phyloP scores from a whole-genome alignment of 176 grass and related monocot genomes.

The Juncus effusus region DNA sequence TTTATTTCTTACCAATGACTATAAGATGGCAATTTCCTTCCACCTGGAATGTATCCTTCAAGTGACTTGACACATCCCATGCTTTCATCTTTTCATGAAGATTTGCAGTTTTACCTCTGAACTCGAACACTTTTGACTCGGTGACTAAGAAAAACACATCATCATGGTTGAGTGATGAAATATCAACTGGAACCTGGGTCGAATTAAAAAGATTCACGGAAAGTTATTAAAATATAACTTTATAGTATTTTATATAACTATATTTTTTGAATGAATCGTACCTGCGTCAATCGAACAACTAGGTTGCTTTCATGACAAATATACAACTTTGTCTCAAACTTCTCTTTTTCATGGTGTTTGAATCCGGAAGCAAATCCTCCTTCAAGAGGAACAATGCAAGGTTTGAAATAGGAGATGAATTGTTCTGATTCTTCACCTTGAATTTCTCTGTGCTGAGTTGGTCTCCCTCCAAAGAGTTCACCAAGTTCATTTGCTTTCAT shows the following conservation, averaged over 20 bases:
- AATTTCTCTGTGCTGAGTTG: slow-evolving; percentile 32
- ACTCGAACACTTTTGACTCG: slow-evolving; percentile 79
- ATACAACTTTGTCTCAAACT: slow-evolving; percentile 30
- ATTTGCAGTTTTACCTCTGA: slow-evolving; percentile 84
- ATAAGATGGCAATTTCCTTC: slow-evolving; percentile 68
- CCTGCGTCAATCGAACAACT: slow-evolving; percentile 27
- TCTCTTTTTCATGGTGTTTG: slow-evolving; percentile 24
- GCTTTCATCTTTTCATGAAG: slow-evolving; percentile 95
- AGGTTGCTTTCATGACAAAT: slow-evolving; percentile 22
- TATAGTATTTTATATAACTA: not conserved
- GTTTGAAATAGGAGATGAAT: slow-evolving; percentile 36
- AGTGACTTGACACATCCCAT: slow-evolving; percentile 78
- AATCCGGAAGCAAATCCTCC: slow-evolving; percentile 33
- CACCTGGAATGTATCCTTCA: slow-evolving; percentile 79
- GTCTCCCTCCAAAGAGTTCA: slow-evolving; percentile 24
- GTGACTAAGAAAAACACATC: slow-evolving; percentile 87
- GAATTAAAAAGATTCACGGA: slow-evolving; percentile 6
- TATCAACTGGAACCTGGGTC: slow-evolving; percentile 76
- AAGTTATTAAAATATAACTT: not conserved
- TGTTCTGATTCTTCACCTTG: slow-evolving; percentile 32
- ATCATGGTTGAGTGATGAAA: slow-evolving; percentile 80
- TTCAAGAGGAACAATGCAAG: slow-evolving; percentile 34
- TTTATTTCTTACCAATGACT: slow-evolving; percentile 61
- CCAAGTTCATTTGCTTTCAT: slow-evolving; percentile 35
- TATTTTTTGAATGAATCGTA: slow-evolving; percentile 12